Evolutionary conservation across 768 basidiomycete species (phyloP).

Genomic region (Xanthoconium purpureum): DNA sequence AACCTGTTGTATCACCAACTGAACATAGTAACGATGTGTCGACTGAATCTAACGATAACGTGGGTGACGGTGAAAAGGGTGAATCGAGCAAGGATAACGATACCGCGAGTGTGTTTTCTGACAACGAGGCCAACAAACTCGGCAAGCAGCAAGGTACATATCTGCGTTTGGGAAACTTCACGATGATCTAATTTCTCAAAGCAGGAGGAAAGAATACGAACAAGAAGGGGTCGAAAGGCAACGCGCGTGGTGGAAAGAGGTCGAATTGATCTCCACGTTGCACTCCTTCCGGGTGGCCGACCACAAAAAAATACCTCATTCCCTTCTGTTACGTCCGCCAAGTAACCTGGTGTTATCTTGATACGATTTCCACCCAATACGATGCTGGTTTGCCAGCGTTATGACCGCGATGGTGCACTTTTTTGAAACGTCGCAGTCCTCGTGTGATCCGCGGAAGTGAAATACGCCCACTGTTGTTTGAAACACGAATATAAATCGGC

Average conservation of each 20-base stretch:
- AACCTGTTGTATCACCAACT: slow-evolving; percentile 28
- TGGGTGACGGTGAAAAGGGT: slow-evolving; percentile 27
- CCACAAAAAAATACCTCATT: slow-evolving; percentile 1
- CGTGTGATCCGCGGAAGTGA: slow-evolving; percentile 11
- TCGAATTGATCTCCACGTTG: not conserved
- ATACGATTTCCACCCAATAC: slow-evolving; percentile 1
- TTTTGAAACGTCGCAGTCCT: not conserved
- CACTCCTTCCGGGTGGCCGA: not conserved
- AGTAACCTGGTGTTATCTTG: slow-evolving; percentile 21
- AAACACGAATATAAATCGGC: not conserved
- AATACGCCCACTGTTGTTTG: not conserved
- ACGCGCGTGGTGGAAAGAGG: not conserved
- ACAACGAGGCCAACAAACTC: slow-evolving; percentile 14
- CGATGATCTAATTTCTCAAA: slow-evolving; percentile 8
- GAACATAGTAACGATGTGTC: slow-evolving; percentile 26
- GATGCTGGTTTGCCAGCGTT: slow-evolving; percentile 8
- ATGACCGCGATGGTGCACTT: slow-evolving; percentile 3
- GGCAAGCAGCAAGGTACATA: slow-evolving; percentile 14
- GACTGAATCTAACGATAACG: slow-evolving; percentile 20
- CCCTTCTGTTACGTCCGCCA: not conserved
- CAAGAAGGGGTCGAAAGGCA: not conserved
- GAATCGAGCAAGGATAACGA: slow-evolving; percentile 27
- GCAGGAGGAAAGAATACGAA: not conserved
- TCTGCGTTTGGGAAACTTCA: not conserved
- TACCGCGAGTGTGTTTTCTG: slow-evolving; percentile 13